Base-by-base conservation (phyloP, 139 green algal genomes). In the Axilococcus clingmanii region DNA sequence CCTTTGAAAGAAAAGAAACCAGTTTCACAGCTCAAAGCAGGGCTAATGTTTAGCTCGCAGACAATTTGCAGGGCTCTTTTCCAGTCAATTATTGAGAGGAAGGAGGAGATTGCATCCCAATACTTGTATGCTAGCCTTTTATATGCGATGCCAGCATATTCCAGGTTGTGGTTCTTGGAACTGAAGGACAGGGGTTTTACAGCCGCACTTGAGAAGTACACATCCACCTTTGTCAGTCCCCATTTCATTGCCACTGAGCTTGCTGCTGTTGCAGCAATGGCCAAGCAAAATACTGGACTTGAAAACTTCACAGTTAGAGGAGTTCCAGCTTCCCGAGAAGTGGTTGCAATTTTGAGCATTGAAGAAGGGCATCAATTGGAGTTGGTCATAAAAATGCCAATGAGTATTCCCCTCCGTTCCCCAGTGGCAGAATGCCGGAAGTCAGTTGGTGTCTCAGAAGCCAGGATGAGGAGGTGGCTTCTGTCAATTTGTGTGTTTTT, bases 381-480 rank as follows among this genome's bases (percentile, higher is more conserved):
- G 70, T 65, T 97, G 41, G 60, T 61, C 1, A 68, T 98, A 15
- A 71, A 68, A 54, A 79, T 98, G 55, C 85, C 91, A 0, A 57
- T 61, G 9, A 63, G 62, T 59, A 80, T 80, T 52, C 91, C 91
- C 5, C 76, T 98, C 20, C 64, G 63, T 23, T 50, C 81, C 1
- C 67, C 82, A 0, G 80, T 90, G 54, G 78, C 87, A 20, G 72
- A 81, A 34, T 89, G 76, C 63, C 64, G 57, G 9, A 65, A 60
- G 40, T 69, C 80, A 63, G 74, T 93, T 16, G 84, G 88, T 43
- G 72, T 97, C 9, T 71, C 54, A 15, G 83, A 96, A 52, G 72
- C 46, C 1, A 68, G 71, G 27, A 68, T 95, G 61, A 79, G 91
- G 55, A 95, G 91, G 75, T 98, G 91, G 91, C 66, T 97, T 66